Evolutionary conservation across 352 stramenopile species (phyloP).

Genomic region (Phytopythium boreale): DNA sequence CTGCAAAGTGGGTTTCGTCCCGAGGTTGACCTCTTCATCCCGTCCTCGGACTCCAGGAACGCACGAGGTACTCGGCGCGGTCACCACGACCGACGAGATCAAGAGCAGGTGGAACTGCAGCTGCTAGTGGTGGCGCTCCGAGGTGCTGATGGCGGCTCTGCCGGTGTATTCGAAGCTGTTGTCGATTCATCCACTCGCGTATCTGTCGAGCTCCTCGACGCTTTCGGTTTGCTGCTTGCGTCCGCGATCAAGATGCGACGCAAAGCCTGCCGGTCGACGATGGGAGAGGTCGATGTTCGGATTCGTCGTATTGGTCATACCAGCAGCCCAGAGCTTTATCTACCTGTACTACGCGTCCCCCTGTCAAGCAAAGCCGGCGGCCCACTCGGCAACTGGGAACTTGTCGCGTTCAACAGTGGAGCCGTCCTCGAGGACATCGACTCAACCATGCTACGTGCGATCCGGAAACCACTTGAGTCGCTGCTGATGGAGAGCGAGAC

Average conservation of each 20-base stretch:
- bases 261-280: conserved; percentile 10
- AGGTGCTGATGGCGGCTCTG: neutral
- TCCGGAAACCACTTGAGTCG: conserved; percentile 7
- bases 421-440: conserved; percentile 13
- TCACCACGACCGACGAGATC: neutral
- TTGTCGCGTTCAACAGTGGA: conserved; percentile 10
- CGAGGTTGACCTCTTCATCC: conserved; percentile 10
- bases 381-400: neutral
- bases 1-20: conserved; percentile 5
- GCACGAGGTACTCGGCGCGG: neutral
- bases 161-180: conserved; percentile 18
- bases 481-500: conserved; percentile 5
- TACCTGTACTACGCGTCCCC: conserved; percentile 7
- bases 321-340: neutral
- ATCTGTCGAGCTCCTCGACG: conserved; percentile 17
- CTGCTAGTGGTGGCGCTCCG: conserved; percentile 18
- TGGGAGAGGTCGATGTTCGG: conserved; percentile 8
- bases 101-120: neutral
- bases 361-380: neutral
- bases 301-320: neutral
- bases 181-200: neutral
- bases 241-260: conserved; percentile 15
- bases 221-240: conserved; percentile 15
- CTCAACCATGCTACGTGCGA: conserved; percentile 9
- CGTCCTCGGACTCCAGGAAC: neutral